A percentile compares a stretch with the other conserved stretches of the same genome.
Conservation (phyloP, 2,329 filamentous ascomycete genomes). For the Microascus cirrosus region DNA sequence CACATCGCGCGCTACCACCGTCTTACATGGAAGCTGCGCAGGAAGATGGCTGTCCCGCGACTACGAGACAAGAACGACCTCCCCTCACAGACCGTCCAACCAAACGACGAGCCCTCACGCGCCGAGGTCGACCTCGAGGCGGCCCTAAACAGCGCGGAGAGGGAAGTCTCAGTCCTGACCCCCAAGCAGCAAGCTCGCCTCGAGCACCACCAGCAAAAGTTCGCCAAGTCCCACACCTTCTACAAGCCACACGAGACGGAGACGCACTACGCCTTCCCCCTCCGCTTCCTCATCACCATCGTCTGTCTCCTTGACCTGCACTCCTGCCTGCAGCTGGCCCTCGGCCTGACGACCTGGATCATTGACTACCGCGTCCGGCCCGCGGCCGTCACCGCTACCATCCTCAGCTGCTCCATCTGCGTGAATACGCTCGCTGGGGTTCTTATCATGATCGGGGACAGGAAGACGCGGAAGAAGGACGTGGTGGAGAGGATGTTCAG, state of each 20-base stretch:
- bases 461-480: constrained; percentile 73
- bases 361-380: constrained; percentile 61
- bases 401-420: constrained; percentile 67
- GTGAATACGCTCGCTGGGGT: constrained; percentile 70
- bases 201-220: constrained; percentile 67
- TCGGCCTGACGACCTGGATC: constrained; percentile 69
- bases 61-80: not conserved
- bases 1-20: constrained; percentile 60
- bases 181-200: constrained; percentile 56
- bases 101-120: not conserved
- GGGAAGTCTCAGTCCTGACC: constrained; percentile 51
- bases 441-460: constrained; percentile 65
- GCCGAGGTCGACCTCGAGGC: not conserved
- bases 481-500: constrained; percentile 66
- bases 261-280: constrained; percentile 70
- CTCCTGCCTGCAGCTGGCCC: constrained; percentile 67
- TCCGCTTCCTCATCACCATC: constrained; percentile 62
- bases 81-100: not conserved
- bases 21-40: constrained; percentile 19
- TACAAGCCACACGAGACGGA: constrained; percentile 82
- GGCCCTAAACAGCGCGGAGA: constrained; percentile 12
- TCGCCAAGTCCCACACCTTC: constrained; percentile 74
- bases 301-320: constrained; percentile 73
- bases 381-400: constrained; percentile 65
- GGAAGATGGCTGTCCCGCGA: constrained; percentile 27